A percentile compares a stretch with the other conserved stretches of the same genome.
These are phyloP conservation scores for Haematococcus lacustris DNA, from an alignment of 139 green algal genomes.

Conservation along the genomic window DNA sequence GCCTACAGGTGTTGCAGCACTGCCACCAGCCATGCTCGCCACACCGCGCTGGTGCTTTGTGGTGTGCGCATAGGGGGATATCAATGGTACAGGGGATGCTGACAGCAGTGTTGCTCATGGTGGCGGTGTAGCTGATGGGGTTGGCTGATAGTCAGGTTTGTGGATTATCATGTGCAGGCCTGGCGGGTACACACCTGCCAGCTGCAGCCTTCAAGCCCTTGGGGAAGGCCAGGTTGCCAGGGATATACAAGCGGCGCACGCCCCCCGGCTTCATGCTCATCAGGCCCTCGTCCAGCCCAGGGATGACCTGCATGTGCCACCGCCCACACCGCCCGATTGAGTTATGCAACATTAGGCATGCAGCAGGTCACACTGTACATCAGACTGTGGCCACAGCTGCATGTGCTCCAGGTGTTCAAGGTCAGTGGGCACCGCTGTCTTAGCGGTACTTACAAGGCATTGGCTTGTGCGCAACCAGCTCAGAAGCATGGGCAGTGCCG, in stretches of 20 bases:
- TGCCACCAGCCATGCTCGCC: background rate
- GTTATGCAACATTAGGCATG: too few species aligned
- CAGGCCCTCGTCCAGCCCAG: slow-evolving; percentile 86
- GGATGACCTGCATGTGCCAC: slow-evolving; percentile 40
- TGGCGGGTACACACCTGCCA: slow-evolving; percentile 23
- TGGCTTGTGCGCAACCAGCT: too few species aligned
- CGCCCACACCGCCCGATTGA: too few species aligned
- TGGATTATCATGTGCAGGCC: background rate
- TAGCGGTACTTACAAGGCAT: too few species aligned
- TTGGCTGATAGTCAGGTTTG: background rate
- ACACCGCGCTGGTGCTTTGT: too few species aligned
- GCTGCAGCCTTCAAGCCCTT: slow-evolving; percentile 71
- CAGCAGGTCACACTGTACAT: too few species aligned
- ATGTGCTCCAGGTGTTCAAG: too few species aligned
- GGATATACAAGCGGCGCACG: slow-evolving; percentile 86
- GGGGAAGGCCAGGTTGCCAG: slow-evolving; percentile 85
- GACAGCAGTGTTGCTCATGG: background rate
- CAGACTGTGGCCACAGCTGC: too few species aligned
- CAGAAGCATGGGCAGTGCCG: too few species aligned
- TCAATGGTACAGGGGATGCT: background rate
- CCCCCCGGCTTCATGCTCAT: slow-evolving; percentile 75
- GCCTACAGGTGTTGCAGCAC: background rate
- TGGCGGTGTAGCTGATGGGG: too few species aligned
- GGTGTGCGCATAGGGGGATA: too few species aligned
- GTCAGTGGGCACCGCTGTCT: too few species aligned